These are phyloP conservation scores for Mycena haematopus DNA, from an alignment of 768 basidiomycete species.

Conservation along the genomic window DNA sequence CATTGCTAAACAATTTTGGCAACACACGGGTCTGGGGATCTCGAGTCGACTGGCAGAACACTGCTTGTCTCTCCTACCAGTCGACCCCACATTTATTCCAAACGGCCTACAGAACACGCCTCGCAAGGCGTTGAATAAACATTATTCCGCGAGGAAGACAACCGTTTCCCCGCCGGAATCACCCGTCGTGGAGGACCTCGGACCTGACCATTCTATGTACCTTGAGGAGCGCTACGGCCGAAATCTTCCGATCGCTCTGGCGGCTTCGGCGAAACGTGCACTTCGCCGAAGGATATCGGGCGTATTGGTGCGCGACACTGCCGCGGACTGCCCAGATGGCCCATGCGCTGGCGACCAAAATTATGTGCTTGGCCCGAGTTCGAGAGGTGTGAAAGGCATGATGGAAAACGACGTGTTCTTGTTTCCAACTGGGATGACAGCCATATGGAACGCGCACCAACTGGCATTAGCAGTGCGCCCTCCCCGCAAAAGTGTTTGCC, in stretches of 20 bases:
- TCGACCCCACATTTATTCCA: slow-evolving; percentile 39
- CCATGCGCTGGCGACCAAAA: slow-evolving; percentile 52
- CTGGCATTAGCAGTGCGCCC: slow-evolving; percentile 61
- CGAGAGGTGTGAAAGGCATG: slow-evolving; percentile 70
- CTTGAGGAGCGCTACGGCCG: slow-evolving; percentile 96
- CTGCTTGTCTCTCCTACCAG: slow-evolving; percentile 75
- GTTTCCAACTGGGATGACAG: slow-evolving; percentile 88
- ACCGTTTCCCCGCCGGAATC: slow-evolving; percentile 9
- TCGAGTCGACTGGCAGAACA: slow-evolving; percentile 87
- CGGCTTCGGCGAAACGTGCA: slow-evolving; percentile 83
- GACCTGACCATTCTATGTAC: slow-evolving; percentile 71
- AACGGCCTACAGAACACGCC: slow-evolving; percentile 33
- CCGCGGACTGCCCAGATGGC: slow-evolving; percentile 42
- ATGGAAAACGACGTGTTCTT: slow-evolving; percentile 90
- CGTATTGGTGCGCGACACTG: slow-evolving; percentile 69
- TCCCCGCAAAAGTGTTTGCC: slow-evolving; percentile 85
- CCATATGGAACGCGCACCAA: slow-evolving; percentile 92
- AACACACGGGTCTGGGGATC: slow-evolving; percentile 90
- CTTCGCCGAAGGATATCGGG: slow-evolving; percentile 91
- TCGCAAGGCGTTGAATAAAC: slow-evolving; percentile 58
- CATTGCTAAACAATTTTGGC: slow-evolving; percentile 93
- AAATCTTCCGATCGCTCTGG: slow-evolving; percentile 78
- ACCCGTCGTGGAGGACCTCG: slow-evolving; percentile 52
- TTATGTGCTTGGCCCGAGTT: slow-evolving; percentile 63
- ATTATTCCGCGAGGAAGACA: slow-evolving; percentile 56